Percentiles rank a stretch among this genome's conserved stretches.
Conservation (phyloP, 495 filamentous ascomycete species). For the Polyplosphaeria fusca region DNA sequence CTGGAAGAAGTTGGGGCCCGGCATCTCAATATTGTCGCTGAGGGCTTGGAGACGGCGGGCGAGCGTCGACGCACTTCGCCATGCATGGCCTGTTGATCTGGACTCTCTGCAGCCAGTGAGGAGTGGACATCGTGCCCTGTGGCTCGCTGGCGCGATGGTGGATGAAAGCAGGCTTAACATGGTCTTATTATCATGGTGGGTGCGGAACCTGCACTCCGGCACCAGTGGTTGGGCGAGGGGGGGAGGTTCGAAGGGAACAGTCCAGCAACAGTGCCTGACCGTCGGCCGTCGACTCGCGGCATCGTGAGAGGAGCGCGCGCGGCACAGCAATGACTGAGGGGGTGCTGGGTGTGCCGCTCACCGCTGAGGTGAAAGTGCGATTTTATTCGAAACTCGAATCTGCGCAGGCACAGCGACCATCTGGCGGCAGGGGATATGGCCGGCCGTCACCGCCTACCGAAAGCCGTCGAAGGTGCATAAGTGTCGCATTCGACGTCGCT, state of each 20-base stretch:
- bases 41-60: slow-evolving; percentile 5
- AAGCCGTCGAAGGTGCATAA: slow-evolving; percentile 21
- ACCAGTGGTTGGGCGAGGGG: slow-evolving; percentile 10
- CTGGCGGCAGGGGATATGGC: neutral
- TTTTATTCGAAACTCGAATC: slow-evolving; percentile 21
- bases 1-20: slow-evolving; percentile 9
- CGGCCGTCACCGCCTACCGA: slow-evolving; percentile 23
- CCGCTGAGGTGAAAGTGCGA: slow-evolving; percentile 27
- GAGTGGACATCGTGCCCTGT: slow-evolving; percentile 14
- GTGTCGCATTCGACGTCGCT: slow-evolving; percentile 3
- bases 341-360: slow-evolving; percentile 7
- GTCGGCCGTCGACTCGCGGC: slow-evolving; percentile 11
- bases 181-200: slow-evolving; percentile 26
- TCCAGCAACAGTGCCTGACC: too few species aligned
- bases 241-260: slow-evolving; percentile 18
- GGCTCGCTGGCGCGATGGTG: slow-evolving; percentile 20
- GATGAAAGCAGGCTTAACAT: slow-evolving; percentile 24
- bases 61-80: neutral
- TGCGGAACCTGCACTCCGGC: slow-evolving; percentile 30
- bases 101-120: slow-evolving; percentile 20
- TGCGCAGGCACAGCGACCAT: neutral
- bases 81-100: slow-evolving; percentile 9
- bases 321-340: neutral
- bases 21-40: slow-evolving; percentile 11
- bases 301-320: too few species aligned